These are phyloP conservation scores for Incumbomyces delicatus DNA, from an alignment of 2,329 filamentous ascomycete genomes.

Conservation along the genomic window DNA sequence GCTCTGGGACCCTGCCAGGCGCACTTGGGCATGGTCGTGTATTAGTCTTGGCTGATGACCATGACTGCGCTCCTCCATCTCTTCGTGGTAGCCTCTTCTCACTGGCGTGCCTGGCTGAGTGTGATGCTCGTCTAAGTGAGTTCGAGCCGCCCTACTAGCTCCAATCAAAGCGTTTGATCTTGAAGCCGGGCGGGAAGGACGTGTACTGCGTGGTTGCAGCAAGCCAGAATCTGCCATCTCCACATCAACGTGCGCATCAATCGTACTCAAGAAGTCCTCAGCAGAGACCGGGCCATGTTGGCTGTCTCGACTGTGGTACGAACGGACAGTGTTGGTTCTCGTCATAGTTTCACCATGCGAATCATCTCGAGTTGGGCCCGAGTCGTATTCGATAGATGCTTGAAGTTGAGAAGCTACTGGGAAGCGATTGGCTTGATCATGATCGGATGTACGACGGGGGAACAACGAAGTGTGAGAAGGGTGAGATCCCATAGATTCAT, in stretches of 20 bases:
- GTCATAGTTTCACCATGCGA: not conserved
- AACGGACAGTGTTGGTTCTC: slow-evolving; percentile 2
- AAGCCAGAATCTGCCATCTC: slow-evolving; percentile 5
- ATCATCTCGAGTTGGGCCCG: not conserved
- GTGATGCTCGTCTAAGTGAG: no score
- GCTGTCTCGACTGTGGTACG: not conserved
- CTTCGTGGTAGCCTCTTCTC: no score
- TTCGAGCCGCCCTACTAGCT: no score
- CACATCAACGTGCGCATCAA: slow-evolving; percentile 1
- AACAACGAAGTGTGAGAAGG: not conserved
- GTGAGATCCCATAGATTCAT: not conserved
- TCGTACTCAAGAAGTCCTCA: slow-evolving; percentile 5
- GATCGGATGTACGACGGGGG: no score
- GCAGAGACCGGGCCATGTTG: not conserved
- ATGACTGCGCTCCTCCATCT: not conserved
- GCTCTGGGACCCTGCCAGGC: not conserved
- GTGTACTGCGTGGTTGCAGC: not conserved
- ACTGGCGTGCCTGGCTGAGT: no score
- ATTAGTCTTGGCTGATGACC: not conserved
- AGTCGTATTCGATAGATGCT: not conserved
- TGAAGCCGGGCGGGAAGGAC: not conserved
- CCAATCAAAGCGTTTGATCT: not conserved
- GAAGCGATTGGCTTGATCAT: not conserved
- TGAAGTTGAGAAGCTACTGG: not conserved
- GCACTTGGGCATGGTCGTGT: not conserved